These are phyloP conservation scores for Gossypium stocksii DNA, from an alignment of 345 rosid species.

Conservation along the genomic window DNA sequence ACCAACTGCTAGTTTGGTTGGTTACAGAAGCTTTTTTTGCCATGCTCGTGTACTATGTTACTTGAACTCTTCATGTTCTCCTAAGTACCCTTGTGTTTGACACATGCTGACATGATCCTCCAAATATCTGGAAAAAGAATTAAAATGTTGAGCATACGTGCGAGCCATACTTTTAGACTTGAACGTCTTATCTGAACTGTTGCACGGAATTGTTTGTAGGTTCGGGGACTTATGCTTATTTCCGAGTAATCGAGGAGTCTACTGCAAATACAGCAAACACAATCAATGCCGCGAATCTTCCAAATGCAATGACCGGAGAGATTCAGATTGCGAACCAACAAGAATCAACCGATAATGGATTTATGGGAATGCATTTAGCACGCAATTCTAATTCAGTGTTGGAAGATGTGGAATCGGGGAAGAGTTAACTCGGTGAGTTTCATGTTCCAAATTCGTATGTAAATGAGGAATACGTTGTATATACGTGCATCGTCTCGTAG, in stretches of 20 bases:
- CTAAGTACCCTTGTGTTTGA: neutral
- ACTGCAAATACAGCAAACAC: slow-evolving; percentile 16
- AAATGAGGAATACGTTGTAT: neutral
- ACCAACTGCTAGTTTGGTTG: neutral
- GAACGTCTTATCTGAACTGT: neutral
- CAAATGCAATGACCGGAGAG: slow-evolving; percentile 17
- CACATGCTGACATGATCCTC: neutral
- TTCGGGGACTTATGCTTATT: slow-evolving; percentile 76
- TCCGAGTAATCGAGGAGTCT: slow-evolving; percentile 44
- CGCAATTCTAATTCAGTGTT: slow-evolving; percentile 22
- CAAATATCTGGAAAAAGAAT: neutral
- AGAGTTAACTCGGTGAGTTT: slow-evolving; percentile 18
- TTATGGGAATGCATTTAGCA: slow-evolving; percentile 40
- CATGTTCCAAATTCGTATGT: neutral
- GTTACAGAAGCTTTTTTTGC: neutral
- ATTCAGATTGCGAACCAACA: slow-evolving; percentile 21
- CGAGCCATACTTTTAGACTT: neutral
- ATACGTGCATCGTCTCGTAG: neutral
- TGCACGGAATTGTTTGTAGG: slow-evolving; percentile 25
- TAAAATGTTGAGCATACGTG: neutral
- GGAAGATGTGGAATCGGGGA: slow-evolving; percentile 41
- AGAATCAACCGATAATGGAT: slow-evolving; percentile 25
- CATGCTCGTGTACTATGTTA: neutral
- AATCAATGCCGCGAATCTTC: slow-evolving; percentile 21
- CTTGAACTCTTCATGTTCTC: neutral